Evolutionary conservation across 2,329 filamentous ascomycete species (phyloP), one percentile per base, ranked within the genome.

Genomic region (Fusarium brachygibbosum): DNA sequence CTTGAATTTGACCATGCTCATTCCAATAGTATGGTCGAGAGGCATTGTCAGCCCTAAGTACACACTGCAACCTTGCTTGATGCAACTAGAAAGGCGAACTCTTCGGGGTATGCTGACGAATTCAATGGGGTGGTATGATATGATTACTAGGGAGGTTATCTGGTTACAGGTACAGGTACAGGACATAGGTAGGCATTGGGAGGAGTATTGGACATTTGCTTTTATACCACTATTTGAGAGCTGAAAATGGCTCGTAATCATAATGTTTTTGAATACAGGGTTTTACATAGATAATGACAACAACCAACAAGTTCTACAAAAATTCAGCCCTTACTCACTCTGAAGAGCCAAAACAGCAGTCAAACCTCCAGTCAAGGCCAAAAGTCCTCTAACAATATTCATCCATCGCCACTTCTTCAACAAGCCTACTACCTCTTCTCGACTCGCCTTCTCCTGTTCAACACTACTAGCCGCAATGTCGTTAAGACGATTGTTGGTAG

Each of bases 351-450:
- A 60, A 34, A 70, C 35, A 53, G 54, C 66, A 38, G 66, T 46
- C n/a, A 69, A 13, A 1, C 68, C 68, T 42, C 68, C 68, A 6
- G 52, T 23, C 21, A 70, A 61, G 7, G 68, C 68, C 44, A 70
- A 40, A 46, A 57, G 38, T 9, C 68, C 68, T 16, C 68, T 38
- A 1, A 70, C 59, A 12, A 70, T 68, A 21, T 70, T 70, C 68
- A 70, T 70, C 59, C 68, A 70, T 32, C 55, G 53, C 68, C 68
- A 70, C 2, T 58, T 57, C 54, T 62, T 68, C 44, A 70, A 19
- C 52, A 70, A 44, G 12, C 13, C 40, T 4, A 65, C 51, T 1
- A 70, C 58, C 19, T 70, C 68, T 3, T 70, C 59, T n/a, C 28
- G 37, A 10, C 37, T 52, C 4, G 50, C 42, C 17, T 70, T 70